Percentiles rank a stretch among this genome's conserved stretches.
Evolutionary conservation across 306 rosid genomes (phyloP).

Genomic region (Trifolium repens): DNA sequence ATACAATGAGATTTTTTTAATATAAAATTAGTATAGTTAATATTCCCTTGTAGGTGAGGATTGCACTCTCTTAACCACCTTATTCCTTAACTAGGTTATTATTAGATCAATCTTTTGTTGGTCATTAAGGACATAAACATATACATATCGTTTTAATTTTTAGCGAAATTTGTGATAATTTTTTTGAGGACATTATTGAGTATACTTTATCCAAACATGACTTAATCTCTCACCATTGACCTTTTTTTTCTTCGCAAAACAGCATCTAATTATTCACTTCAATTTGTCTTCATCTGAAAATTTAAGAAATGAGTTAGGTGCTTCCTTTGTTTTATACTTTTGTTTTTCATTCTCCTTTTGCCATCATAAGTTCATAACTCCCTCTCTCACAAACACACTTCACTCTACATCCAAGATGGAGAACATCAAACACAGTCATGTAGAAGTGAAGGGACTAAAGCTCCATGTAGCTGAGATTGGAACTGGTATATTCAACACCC

Average conservation of each 20-base stretch:
- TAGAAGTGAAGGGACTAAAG: conserved; percentile 68
- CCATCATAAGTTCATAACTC: background rate
- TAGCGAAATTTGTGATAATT: too few relatives aligned
- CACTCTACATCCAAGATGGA: conserved; percentile 50
- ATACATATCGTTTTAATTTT: too few relatives aligned
- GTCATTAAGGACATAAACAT: too few relatives aligned
- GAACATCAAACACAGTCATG: conserved; percentile 58
- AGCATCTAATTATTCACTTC: background rate
- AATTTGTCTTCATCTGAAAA: conserved; percentile 6
- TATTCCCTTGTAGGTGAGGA: too few relatives aligned
- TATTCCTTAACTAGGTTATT: too few relatives aligned
- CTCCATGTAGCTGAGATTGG: conserved; percentile 76
- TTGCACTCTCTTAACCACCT: too few relatives aligned
- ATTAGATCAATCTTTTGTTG: too few relatives aligned
- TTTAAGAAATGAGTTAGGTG: background rate
- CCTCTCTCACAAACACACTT: background rate
- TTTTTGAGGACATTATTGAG: too few relatives aligned
- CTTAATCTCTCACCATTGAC: background rate
- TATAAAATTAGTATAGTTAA: too few relatives aligned
- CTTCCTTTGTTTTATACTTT: conserved; percentile 17
- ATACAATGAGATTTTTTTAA: too few relatives aligned
- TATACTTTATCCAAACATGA: background rate
- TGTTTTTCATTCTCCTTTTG: background rate
- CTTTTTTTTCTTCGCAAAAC: background rate
- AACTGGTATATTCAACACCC: conserved; percentile 34